Percentiles rank a stretch among this genome's conserved stretches.
phyloP scores from a whole-genome alignment of 441 rosid genomes.

The Eugenia klotzschiana region DNA sequence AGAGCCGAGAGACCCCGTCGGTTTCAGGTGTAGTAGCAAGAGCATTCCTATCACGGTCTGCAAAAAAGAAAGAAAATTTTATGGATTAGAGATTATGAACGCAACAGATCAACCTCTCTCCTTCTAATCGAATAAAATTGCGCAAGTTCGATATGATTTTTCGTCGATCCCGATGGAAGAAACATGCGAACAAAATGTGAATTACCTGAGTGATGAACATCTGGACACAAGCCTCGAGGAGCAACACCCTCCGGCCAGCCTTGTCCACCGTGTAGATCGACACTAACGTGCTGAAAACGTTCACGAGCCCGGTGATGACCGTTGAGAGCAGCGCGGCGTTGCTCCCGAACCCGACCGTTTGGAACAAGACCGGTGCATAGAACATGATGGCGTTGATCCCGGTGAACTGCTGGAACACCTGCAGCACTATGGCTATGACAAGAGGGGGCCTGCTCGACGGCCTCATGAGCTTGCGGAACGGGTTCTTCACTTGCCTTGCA shows the following conservation, averaged over 20 bases:
- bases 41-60: slow-evolving; percentile 25
- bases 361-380: slow-evolving; percentile 22
- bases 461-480: slow-evolving; percentile 31
- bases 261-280: too few species aligned
- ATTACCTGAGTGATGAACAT: slow-evolving; percentile 25
- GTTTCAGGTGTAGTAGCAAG: slow-evolving; percentile 15
- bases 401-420: slow-evolving; percentile 29
- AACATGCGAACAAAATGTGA: neutral
- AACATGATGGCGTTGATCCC: slow-evolving; percentile 31
- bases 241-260: slow-evolving; percentile 7
- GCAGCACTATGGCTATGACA: slow-evolving; percentile 31
- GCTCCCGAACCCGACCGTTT: slow-evolving; percentile 19
- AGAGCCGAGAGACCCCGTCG: slow-evolving; percentile 5
- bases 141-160: neutral
- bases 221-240: slow-evolving; percentile 27
- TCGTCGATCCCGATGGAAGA: neutral
- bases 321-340: slow-evolving; percentile 15
- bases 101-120: neutral
- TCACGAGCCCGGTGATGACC: slow-evolving; percentile 17
- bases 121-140: neutral
- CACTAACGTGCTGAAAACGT: too few species aligned
- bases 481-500: slow-evolving; percentile 28
- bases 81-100: neutral
- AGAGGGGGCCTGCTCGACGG: slow-evolving; percentile 34
- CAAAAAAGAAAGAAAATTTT: neutral